Conservation (phyloP, 169 alveolate species). For the Plasmodium sp. region DNA sequence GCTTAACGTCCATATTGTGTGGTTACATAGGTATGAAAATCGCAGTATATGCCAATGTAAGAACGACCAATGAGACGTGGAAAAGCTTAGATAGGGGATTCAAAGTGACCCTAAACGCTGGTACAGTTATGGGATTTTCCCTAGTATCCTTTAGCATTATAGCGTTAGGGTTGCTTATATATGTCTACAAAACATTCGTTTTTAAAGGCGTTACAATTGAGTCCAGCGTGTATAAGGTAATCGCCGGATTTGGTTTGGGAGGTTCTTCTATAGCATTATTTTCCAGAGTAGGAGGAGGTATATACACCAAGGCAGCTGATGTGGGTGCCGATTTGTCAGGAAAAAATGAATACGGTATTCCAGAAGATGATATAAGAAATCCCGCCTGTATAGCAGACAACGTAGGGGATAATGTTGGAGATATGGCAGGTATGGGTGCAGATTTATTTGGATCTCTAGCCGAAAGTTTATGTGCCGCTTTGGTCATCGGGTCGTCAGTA, state of each 20-base stretch:
- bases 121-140: constrained; percentile 91
- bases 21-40: constrained; percentile 93
- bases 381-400: constrained; percentile 95
- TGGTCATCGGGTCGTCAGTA: constrained; percentile 90
- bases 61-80: constrained; percentile 89
- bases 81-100: constrained; percentile 84
- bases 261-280: constrained; percentile 94
- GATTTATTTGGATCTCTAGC: constrained; percentile 95
- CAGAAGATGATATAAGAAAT: constrained; percentile 93
- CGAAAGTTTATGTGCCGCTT: constrained; percentile 93
- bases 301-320: constrained; percentile 94
- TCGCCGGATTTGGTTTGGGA: constrained; percentile 92
- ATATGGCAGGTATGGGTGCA: constrained; percentile 96
- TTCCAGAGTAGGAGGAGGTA: constrained; percentile 96
- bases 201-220: neutral
- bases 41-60: constrained; percentile 89
- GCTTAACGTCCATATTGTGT: constrained; percentile 89
- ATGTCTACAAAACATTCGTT: constrained; percentile 74
- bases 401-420: constrained; percentile 96
- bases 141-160: constrained; percentile 89
- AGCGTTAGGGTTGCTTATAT: constrained; percentile 78
- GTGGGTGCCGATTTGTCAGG: constrained; percentile 95
- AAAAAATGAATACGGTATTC: constrained; percentile 90
- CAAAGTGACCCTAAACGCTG: constrained; percentile 89
- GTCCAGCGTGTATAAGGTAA: constrained; percentile 82